These are phyloP conservation scores for Noccaea bulbosa DNA, from an alignment of 345 rosid species.

Conservation along the genomic window DNA sequence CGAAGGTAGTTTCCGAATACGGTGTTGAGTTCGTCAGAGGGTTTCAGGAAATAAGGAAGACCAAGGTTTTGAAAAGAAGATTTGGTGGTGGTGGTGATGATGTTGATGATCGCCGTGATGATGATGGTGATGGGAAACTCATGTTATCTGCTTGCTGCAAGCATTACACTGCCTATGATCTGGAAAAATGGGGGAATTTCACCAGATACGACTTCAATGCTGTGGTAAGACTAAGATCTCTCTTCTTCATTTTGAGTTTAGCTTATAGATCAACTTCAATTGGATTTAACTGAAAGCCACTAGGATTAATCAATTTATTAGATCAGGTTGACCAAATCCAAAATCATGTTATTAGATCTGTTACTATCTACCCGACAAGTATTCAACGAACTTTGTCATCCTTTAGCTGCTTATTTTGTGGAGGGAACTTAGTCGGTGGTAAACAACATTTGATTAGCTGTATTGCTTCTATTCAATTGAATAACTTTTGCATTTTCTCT, in stretches of 20 bases:
- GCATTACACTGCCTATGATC: constrained; percentile 88
- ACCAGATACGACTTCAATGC: constrained; percentile 87
- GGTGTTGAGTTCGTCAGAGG: constrained; percentile 76
- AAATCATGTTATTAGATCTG: neutral
- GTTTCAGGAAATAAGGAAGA: constrained; percentile 59
- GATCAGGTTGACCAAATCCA: neutral
- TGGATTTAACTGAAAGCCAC: neutral
- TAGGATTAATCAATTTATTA: neutral
- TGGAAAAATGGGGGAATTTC: constrained; percentile 82
- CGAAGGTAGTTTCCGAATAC: constrained; percentile 72
- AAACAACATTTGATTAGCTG: constrained; percentile 1
- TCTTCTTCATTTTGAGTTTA: neutral
- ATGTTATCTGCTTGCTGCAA: constrained; percentile 97
- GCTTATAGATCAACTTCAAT: constrained; percentile 11
- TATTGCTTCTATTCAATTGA: neutral
- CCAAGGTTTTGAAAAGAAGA: constrained; percentile 19
- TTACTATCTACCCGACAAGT: neutral
- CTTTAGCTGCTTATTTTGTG: neutral
- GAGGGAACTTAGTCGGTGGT: constrained; percentile 3
- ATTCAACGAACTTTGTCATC: neutral
- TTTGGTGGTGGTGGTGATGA: constrained; percentile 6
- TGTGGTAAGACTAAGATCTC: constrained; percentile 52
- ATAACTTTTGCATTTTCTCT: constrained; percentile 1
- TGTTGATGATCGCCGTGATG: constrained; percentile 41
- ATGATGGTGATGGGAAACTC: constrained; percentile 51